A percentile compares a stretch with the other conserved stretches of the same genome.
Conservation (phyloP, 352 stramenopile species). For the Globisporangium viniferum region DNA sequence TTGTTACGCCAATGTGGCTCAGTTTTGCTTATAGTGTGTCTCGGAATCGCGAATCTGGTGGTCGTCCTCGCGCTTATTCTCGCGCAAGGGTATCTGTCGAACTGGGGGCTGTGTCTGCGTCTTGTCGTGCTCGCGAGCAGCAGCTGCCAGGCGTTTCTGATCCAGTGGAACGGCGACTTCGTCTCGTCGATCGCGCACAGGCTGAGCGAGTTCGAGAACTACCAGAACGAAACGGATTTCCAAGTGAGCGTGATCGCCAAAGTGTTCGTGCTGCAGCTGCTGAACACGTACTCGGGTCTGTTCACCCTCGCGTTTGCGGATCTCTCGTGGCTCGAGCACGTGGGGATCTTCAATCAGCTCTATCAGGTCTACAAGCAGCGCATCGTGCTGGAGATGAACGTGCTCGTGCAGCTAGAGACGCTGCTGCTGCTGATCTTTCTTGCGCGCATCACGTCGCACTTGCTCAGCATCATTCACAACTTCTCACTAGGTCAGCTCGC, state of each 20-base stretch:
- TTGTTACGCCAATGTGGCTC: constrained; percentile 19
- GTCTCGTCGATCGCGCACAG: constrained; percentile 23
- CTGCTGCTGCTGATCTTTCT: constrained; percentile 35
- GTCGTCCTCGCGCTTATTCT: constrained; percentile 30
- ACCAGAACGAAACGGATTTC: constrained; percentile 23
- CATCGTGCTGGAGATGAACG: constrained; percentile 20
- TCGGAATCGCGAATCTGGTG: constrained; percentile 24
- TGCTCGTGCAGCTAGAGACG: constrained; percentile 41
- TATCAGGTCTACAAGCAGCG: constrained; percentile 12
- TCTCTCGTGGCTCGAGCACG: background rate
- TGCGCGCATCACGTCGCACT: constrained; percentile 23
- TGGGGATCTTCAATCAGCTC: constrained; percentile 1
- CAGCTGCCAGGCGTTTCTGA: constrained; percentile 20
- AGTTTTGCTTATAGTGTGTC: constrained; percentile 15
- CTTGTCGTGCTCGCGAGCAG: constrained; percentile 30
- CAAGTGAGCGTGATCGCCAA: constrained; percentile 33
- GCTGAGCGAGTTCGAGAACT: constrained; percentile 36
- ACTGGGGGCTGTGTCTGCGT: constrained; percentile 22
- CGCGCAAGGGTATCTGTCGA: constrained; percentile 22
- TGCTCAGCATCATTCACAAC: constrained; percentile 15
- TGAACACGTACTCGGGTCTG: constrained; percentile 38
- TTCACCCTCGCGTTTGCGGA: constrained; percentile 30
- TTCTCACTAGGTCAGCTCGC: background rate
- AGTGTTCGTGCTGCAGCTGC: constrained; percentile 38
- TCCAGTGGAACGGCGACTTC: constrained; percentile 28